Percentiles rank a stretch among this genome's conserved stretches.
Evolutionary conservation across 352 stramenopile genomes (phyloP).

Genomic region (Discostella stelligera): DNA sequence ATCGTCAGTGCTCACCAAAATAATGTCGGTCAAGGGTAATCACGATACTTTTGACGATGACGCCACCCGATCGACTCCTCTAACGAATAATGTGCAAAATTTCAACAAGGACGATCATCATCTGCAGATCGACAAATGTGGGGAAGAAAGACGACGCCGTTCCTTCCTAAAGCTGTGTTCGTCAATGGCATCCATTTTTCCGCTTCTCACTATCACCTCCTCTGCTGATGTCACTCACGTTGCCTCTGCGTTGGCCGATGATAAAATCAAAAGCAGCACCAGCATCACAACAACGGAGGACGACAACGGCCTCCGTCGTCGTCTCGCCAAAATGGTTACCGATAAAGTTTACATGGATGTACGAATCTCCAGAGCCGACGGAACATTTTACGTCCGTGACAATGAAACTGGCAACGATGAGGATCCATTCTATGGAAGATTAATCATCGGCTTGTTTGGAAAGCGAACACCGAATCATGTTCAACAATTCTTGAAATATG

Average conservation of each 20-base stretch:
- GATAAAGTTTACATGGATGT: conserved; percentile 78
- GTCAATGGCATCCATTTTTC: neutral
- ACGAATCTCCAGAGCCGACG: conserved; percentile 71
- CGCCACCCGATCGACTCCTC: neutral
- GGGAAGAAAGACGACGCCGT: neutral
- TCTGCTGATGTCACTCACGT: neutral
- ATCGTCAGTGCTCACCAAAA: neutral
- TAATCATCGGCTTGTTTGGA: conserved; percentile 75
- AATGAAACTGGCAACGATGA: conserved; percentile 42
- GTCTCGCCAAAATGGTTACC: conserved; percentile 49
- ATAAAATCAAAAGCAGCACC: neutral
- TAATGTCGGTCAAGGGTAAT: neutral
- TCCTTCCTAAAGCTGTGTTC: neutral
- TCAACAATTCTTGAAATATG: conserved; percentile 65
- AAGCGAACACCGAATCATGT: conserved; percentile 60
- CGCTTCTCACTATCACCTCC: neutral
- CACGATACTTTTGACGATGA: neutral
- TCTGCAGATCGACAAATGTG: neutral
- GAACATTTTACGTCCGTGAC: conserved; percentile 75
- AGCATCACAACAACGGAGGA: neutral
- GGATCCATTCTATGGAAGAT: conserved; percentile 62
- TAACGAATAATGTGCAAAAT: neutral
- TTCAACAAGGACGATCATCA: neutral
- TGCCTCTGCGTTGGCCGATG: neutral
- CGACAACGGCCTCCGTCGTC: neutral